Evolutionary conservation across 176 grass and related monocot genomes (phyloP).

Genomic region (Carex cristatella): DNA sequence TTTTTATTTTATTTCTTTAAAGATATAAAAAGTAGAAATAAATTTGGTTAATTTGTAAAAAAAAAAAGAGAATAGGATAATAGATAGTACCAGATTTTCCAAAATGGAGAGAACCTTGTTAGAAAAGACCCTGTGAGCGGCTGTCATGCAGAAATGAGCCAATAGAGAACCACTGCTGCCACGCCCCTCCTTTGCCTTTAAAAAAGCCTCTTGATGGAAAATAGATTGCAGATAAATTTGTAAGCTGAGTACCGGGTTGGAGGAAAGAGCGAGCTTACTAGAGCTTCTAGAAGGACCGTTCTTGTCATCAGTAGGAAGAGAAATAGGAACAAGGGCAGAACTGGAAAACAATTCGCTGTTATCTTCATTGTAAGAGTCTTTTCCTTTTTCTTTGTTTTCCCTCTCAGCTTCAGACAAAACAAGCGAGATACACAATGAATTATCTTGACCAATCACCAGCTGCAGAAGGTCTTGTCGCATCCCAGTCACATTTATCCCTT

Average conservation of each 20-base stretch:
- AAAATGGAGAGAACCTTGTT: slow-evolving; percentile 72
- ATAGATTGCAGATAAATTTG: slow-evolving; percentile 74
- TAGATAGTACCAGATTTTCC: slow-evolving; percentile 60
- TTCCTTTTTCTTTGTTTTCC: slow-evolving; percentile 28
- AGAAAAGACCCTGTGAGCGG: slow-evolving; percentile 81
- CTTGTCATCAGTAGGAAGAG: slow-evolving; percentile 43
- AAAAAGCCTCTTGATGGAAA: slow-evolving; percentile 63
- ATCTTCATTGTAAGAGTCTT: slow-evolving; percentile 25
- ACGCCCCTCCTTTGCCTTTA: slow-evolving; percentile 33
- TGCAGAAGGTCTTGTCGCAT: slow-evolving; percentile 89
- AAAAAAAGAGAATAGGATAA: slow-evolving; percentile 8
- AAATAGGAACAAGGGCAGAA: slow-evolving; percentile 35
- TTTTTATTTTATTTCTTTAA: not conserved
- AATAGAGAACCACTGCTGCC: not conserved
- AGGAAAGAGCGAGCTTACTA: slow-evolving; percentile 24
- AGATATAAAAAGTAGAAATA: slow-evolving; percentile 15
- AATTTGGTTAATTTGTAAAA: slow-evolving; percentile 2
- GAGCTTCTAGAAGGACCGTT: slow-evolving; percentile 18
- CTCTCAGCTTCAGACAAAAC: slow-evolving; percentile 35
- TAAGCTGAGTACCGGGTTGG: slow-evolving; percentile 45
- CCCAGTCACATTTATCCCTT: slow-evolving; percentile 82
- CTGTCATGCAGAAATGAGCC: slow-evolving; percentile 67
- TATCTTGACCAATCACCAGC: slow-evolving; percentile 80
- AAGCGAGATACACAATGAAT: slow-evolving; percentile 66
- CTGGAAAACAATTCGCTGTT: slow-evolving; percentile 19